Evolutionary conservation across 345 rosid genomes (phyloP).

Genomic region (Hypericum perforatum): DNA sequence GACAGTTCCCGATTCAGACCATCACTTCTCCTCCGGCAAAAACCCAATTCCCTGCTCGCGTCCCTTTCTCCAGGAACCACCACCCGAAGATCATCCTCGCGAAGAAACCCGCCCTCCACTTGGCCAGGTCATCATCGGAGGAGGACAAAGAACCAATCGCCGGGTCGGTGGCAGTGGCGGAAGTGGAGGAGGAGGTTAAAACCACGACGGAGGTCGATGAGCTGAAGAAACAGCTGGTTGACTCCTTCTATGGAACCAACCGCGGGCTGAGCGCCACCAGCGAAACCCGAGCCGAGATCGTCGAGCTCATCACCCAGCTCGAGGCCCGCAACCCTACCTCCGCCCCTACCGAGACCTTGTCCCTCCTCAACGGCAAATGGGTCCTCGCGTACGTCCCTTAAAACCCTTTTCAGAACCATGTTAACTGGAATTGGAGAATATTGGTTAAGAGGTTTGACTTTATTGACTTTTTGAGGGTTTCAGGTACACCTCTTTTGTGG

Average conservation of each 20-base stretch:
- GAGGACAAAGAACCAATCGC: neutral
- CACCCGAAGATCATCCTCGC: too few relatives aligned
- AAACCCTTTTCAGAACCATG: neutral
- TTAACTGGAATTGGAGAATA: too few relatives aligned
- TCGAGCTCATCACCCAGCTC: conserved; percentile 78
- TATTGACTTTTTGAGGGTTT: conserved; percentile 1
- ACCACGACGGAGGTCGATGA: conserved; percentile 38
- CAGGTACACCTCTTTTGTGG: conserved; percentile 79
- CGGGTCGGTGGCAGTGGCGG: conserved; percentile 25
- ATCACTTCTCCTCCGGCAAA: too few relatives aligned
- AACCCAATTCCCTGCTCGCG: too few relatives aligned
- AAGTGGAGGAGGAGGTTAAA: conserved; percentile 18
- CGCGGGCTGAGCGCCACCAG: conserved; percentile 62
- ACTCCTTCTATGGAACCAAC: conserved; percentile 68
- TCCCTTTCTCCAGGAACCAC: too few relatives aligned
- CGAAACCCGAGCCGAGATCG: conserved; percentile 83
- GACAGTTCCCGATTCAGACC: too few relatives aligned
- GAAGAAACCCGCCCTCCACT: too few relatives aligned
- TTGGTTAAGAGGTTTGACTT: conserved; percentile 11
- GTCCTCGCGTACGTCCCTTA: conserved; percentile 60
- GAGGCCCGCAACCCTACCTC: conserved; percentile 85
- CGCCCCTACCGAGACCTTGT: conserved; percentile 67
- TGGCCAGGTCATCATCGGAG: too few relatives aligned
- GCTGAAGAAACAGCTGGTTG: conserved; percentile 55
- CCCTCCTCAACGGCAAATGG: conserved; percentile 88